Base-by-base conservation (phyloP, 495 filamentous ascomycete species). In the Hypoxylon trugodes region DNA sequence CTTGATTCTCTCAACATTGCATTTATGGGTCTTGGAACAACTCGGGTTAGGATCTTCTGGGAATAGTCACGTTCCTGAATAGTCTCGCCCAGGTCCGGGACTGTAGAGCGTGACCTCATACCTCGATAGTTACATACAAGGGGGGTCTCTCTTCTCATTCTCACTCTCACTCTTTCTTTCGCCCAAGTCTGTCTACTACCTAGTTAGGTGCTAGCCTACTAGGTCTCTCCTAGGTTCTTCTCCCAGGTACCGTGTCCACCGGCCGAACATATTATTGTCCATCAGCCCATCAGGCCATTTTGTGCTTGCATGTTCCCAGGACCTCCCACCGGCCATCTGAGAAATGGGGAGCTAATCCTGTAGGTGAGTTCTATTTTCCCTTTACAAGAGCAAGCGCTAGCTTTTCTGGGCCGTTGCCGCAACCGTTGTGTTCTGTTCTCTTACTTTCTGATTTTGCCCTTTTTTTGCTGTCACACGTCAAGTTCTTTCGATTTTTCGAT, bases 91-190 rank as follows among this genome's bases (percentile, higher is more conserved):
- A 51, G 16, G 49, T 35, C 60, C 54, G 49, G 53, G 62, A 40
- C 30, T 54, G 54, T 33, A 68, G 50, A 56, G 54, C 65, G 60
- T 68, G 65, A 65, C 47, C 46, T 60, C 60, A 64, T 54, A 33
- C 60, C 63, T 64, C 68, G 61, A 70, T 68, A 63, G 42, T 35
- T 63, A 68, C 59, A 55, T 65, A 65, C n/a, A n/a, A n/a, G n/a
- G n/a, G n/a, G n/a, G n/a, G n/a, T n/a, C n/a, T n/a, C n/a, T n/a
- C n/a, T n/a, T n/a, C n/a, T n/a, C n/a, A n/a, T n/a, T n/a, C n/a
- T n/a, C n/a, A n/a, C n/a, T n/a, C n/a, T n/a, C n/a, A n/a, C n/a
- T n/a, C n/a, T n/a, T n/a, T n/a, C n/a, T n/a, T n/a, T n/a, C n/a
- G n/a, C n/a, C n/a, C n/a, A n/a, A n/a, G n/a, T n/a, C n/a, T n/a